Evolutionary conservation across 1,284 basidiomycete genomes (phyloP).

Genomic region (Cutaneotrichosporon cavernicola): DNA sequence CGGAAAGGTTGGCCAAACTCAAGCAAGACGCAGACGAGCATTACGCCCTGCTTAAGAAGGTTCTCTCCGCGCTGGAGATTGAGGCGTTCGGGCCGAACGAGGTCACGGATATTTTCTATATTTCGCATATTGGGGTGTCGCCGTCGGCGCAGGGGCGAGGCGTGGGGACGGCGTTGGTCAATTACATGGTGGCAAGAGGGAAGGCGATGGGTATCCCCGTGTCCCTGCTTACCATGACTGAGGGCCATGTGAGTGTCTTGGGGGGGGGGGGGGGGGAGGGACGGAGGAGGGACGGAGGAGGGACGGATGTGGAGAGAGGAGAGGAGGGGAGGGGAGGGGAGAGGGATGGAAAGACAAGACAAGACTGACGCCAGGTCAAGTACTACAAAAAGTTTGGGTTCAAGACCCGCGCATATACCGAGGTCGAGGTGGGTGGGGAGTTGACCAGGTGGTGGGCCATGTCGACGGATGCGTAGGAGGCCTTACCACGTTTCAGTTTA

Average conservation of each 20-base stretch:
- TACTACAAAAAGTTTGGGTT: slow-evolving; percentile 17
- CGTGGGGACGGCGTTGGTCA: slow-evolving; percentile 5
- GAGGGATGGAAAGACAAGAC: too few relatives aligned
- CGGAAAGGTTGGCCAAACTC: background rate
- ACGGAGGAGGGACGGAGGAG: background rate
- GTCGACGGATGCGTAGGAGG: background rate
- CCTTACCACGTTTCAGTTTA: too few relatives aligned
- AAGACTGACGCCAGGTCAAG: slow-evolving; percentile 4
- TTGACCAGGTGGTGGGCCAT: slow-evolving; percentile 15
- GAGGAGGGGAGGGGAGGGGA: too few relatives aligned
- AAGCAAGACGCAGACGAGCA: background rate
- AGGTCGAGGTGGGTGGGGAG: slow-evolving; percentile 5
- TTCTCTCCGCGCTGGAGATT: slow-evolving; percentile 11
- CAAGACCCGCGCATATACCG: slow-evolving; percentile 5
- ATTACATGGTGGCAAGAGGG: slow-evolving; percentile 2
- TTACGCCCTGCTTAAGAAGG: slow-evolving; percentile 5
- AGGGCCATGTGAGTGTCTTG: slow-evolving; percentile 11
- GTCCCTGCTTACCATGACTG: slow-evolving; percentile 17
- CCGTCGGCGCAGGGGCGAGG: slow-evolving; percentile 13
- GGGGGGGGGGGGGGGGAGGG: too few relatives aligned
- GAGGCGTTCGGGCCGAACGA: slow-evolving; percentile 11
- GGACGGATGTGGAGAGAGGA: background rate
- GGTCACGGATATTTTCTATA: slow-evolving; percentile 15
- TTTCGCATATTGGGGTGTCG: slow-evolving; percentile 12
- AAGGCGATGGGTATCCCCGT: slow-evolving; percentile 3